A percentile compares a stretch with the other conserved stretches of the same genome.
Evolutionary conservation across 345 rosid species (phyloP).

Genomic region (Hibiscus trionum): DNA sequence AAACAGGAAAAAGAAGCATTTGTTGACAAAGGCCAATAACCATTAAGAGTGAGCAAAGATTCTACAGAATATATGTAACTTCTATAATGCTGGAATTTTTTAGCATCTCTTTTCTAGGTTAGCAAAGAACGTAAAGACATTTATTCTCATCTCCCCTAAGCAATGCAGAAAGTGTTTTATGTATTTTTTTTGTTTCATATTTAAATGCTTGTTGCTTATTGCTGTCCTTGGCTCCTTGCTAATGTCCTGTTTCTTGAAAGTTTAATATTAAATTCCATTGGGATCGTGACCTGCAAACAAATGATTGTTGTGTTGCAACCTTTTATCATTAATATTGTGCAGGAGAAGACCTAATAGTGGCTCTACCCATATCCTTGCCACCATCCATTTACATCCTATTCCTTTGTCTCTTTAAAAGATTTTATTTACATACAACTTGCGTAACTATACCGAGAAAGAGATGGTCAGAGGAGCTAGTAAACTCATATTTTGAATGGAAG

Average conservation of each 20-base stretch:
- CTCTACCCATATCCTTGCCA: not conserved
- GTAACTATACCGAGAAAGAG: not conserved
- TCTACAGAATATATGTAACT: not conserved
- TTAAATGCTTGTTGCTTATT: not conserved
- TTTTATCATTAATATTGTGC: not conserved
- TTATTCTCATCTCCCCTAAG: not conserved
- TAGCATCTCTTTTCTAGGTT: not conserved
- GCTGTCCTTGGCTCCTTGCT: not conserved
- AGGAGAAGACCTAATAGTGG: not conserved
- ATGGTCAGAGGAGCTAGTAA: not conserved
- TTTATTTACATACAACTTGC: not conserved
- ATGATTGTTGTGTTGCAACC: not conserved
- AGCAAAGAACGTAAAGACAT: not conserved
- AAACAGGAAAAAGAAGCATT: not conserved
- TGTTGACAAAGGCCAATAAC: not conserved
- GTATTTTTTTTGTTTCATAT: not conserved
- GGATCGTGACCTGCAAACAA: not conserved
- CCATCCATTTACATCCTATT: constrained; percentile 4
- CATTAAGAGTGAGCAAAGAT: not conserved
- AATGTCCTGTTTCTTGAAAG: not conserved
- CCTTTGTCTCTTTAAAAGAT: not conserved
- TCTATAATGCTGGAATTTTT: not conserved
- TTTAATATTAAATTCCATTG: not conserved
- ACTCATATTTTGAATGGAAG: not conserved
- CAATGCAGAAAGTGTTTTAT: not conserved